Evolutionary conservation across 2,329 filamentous ascomycete genomes (phyloP), one percentile per base, ranked within the genome.

Genomic region (Beauveria asiatica): DNA sequence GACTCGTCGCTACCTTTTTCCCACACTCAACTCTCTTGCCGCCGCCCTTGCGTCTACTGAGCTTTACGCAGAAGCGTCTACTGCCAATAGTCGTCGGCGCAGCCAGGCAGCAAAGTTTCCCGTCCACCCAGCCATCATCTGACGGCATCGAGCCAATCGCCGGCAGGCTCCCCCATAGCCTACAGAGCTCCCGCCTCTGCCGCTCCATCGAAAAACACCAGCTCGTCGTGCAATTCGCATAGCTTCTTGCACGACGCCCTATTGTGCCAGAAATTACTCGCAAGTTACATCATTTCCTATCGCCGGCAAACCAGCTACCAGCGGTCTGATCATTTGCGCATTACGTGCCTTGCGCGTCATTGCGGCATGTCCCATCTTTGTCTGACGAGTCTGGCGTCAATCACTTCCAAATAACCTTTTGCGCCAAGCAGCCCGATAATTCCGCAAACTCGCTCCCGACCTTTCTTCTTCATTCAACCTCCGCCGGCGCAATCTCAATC

Each of bases 101-200:
- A 50, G 16, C 23, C 19, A 16, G 17, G 21, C 25, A 39, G 42
- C 45, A 49, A 41, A 50, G 33, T 49, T 37, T 50, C 45, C 33
- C 45, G 9, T 33, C 55, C 45, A 48, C 45, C 55, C 45, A 57
- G 30, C 46, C 55, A 56, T 46, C 53, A 57, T 50, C 55, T 50
- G 55, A 57, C 55, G 37, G 45, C 50, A 57, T 57, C 55, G 55
- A 46, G 25, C 55, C 55, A 57, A 57, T 57, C 55, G 45, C 55
- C 45, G 33, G 33, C 19, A 25, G 13, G 10, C 33, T 16, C 8
- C 30, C 30, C 37, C 16, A 23, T 42, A 19, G 45, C 11, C 33
- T 41, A 23, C 42, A 37, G 6, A 13, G 13, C 50, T 41, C 25
- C 42, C 30, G 37, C 55, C 33, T 10, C 30, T 33, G 37, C 55